Base-by-base conservation (phyloP, 23 red algal species). In the Gracilariopsis chorda region DNA sequence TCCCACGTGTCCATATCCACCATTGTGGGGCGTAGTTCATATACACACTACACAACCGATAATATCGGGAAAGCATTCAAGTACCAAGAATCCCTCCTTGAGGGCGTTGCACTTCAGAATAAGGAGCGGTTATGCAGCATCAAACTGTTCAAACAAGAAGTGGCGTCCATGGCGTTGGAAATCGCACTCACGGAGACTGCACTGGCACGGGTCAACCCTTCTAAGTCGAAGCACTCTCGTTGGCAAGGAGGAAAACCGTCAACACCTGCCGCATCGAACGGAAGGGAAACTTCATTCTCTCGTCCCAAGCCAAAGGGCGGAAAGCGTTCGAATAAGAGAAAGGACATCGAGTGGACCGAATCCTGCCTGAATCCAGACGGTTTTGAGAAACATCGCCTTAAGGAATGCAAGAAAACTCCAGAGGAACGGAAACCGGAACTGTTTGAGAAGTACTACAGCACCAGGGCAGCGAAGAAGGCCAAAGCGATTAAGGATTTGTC, bases 111-210 rank as follows among this genome's bases (percentile, higher is more conserved):
- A n/a, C n/a, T n/a, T n/a, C n/a, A n/a, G n/a, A n/a, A n/a, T 2
- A 77, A 77, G 1, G 72, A 77, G 72, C 72, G 49, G 49, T 43
- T 77, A 4, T 17, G 13, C 13, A 77, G 72, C 49, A 77, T 77
- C 72, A 77, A 77, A 45, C 72, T 77, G 1, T 77, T 77, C 0
- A 44, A 16, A 48, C 39, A 77, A 0, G 72, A 53, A 47, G 72
- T 12, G 9, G 19, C 7, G 6, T 48, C 20, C 48, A 46, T 77
- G 20, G 41, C 72, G 16, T 17, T 77, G 11, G 72, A 77, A 20
- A 6, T 77, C 49, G 0, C 34, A 6, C 48, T 77, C 5, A 77
- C 72, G 7, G 36, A 77, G 25, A 48, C 72, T 42, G 72, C 72
- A 48, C 1, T 9, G 9, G 71, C 39, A 6, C 41, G 36, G 0